Base-by-base conservation (phyloP, 179 eudicot species). In the Gypsophila paniculata region DNA sequence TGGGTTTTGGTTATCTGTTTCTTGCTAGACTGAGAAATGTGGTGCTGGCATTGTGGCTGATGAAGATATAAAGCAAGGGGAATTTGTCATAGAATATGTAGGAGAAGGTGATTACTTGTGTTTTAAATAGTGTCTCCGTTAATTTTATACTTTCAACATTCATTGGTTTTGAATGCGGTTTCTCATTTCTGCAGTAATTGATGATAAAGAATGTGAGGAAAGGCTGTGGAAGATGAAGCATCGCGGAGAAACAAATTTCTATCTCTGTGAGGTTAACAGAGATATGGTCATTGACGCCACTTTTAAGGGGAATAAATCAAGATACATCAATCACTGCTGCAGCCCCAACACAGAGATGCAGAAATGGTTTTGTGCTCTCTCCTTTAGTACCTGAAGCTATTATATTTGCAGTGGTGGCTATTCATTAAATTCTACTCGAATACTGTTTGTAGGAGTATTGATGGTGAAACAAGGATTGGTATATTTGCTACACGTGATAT, bases 281-380 rank as follows among this genome's bases (percentile, higher is more conserved):
- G 99, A 94, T 78, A 94, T 84, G 96, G 99, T 94, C 77, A 94
- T 94, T 81, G 99, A 94, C 85, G 99, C 99, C 61, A 91, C 99
- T 63, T 84, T 60, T 81, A 91, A 92, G 83, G 99, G 99, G 77
- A 94, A 94, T 77, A 88, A 90, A 76, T 94, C 99, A 49, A 87
- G 99, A 91, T 94, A 91, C 80, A 94, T 94, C 17, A 94, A 94
- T 83, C 99, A 94, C 75, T 88, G 99, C 74, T 94, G 99, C 73
- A 85, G 83, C 69, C 99, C 99, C 21, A 94, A 94, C 82, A 94
- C 99, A 54, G 97, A 94, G 85, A 91, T 94, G 99, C 99, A 91
- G 85, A 94, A 94, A 92, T 94, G 99, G 99, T 94, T 71, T n/a
- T 63, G 48, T 53, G 58, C 72, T 44, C 90, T 73, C 13, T 65